These are phyloP conservation scores for Globisporangium cederbergense DNA, from an alignment of 352 stramenopile species.

Conservation along the genomic window DNA sequence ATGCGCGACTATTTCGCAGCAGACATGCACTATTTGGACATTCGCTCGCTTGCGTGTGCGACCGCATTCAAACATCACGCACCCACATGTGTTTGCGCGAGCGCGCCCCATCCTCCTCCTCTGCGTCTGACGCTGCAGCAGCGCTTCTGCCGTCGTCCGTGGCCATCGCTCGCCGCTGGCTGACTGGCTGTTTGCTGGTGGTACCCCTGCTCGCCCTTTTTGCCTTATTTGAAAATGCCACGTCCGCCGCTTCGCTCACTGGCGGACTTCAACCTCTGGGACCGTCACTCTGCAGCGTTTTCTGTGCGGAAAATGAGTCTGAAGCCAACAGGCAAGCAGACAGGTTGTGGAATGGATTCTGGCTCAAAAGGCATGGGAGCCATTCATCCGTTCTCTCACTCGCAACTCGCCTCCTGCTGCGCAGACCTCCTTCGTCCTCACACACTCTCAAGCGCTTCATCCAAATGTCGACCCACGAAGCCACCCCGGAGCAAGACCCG, in stretches of 20 bases:
- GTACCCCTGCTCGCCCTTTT: not conserved
- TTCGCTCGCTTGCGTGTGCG: not conserved
- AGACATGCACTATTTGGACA: not conserved
- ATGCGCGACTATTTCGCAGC: not conserved
- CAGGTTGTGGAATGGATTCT: no score
- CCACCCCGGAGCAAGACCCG: constrained; percentile 3
- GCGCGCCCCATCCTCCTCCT: not conserved
- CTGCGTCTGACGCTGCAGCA: not conserved
- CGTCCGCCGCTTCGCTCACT: constrained; percentile 11
- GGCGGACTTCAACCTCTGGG: not conserved
- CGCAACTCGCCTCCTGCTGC: not conserved
- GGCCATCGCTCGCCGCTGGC: not conserved
- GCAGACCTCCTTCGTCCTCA: not conserved
- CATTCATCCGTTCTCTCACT: not conserved
- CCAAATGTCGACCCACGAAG: constrained; percentile 10
- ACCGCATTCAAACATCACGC: not conserved
- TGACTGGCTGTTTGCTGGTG: not conserved
- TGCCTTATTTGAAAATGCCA: not conserved
- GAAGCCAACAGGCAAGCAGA: not conserved
- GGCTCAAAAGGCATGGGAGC: no score
- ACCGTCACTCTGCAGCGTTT: not conserved
- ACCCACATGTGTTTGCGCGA: constrained; percentile 1
- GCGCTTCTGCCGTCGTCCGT: not conserved
- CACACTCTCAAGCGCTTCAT: not conserved
- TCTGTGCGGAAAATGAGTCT: constrained; percentile 1